Conservation (phyloP, 257 asterid species). For the Solanum arcanum region DNA sequence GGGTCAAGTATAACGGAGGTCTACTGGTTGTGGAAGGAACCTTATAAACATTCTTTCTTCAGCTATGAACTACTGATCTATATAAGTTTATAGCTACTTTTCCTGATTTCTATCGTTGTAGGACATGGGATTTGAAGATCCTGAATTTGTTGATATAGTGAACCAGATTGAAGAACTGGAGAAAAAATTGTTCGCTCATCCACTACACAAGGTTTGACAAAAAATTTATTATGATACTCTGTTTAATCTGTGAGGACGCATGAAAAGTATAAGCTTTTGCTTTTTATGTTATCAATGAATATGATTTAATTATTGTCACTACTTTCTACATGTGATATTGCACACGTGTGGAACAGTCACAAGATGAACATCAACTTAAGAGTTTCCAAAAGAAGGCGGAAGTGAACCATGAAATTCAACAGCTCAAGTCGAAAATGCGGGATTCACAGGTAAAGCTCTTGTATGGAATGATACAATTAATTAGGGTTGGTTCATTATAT, state of each 20-base stretch:
- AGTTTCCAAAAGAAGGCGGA: slow-evolving; percentile 92
- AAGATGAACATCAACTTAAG: slow-evolving; percentile 70
- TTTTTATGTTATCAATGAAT: neutral
- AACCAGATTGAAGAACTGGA: slow-evolving; percentile 77
- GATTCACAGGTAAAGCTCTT: slow-evolving; percentile 69
- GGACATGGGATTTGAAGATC: slow-evolving; percentile 89
- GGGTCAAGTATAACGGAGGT: neutral
- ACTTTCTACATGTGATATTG: neutral
- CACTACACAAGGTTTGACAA: slow-evolving; percentile 58
- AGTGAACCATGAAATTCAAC: slow-evolving; percentile 95
- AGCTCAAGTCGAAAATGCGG: slow-evolving; percentile 84
- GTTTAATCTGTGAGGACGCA: neutral
- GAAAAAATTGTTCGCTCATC: slow-evolving; percentile 64
- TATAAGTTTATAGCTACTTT: neutral
- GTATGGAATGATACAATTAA: neutral
- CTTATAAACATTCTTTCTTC: neutral
- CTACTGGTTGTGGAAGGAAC: neutral
- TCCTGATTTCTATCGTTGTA: slow-evolving; percentile 13
- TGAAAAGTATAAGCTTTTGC: neutral
- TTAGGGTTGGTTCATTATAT: neutral
- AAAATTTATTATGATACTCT: neutral
- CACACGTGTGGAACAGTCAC: slow-evolving; percentile 42
- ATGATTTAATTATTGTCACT: neutral
- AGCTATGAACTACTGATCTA: neutral
- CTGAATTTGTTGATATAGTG: slow-evolving; percentile 65